Evolutionary conservation across 2,329 filamentous ascomycete species (phyloP), one percentile per base, ranked within the genome.

Genomic region (Lizonia empirigonia): DNA sequence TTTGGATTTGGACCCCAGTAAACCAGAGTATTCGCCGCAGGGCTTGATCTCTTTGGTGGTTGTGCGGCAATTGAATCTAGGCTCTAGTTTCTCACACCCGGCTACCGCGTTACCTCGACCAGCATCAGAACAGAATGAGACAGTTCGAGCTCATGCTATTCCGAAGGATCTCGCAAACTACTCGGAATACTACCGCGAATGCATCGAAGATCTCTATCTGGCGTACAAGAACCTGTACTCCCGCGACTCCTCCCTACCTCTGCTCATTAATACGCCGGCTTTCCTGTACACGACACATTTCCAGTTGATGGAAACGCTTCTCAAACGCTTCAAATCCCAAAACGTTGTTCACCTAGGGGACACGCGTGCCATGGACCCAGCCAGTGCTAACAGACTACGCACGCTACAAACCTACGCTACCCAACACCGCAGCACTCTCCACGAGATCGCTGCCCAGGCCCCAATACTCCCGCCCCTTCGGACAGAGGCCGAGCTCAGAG

Each of bases 1-100:
- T n/a, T 78, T 94, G 6, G 90, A 94, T 60, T 77, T 93, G 8
- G 89, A 94, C 65, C 87, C 88, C 1, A 87, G 86, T 0, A 89
- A 91, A 63, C 88, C 89, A 2, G 89, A 92, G 65, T 91, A 88
- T 67, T 83, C 82, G 0, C 80, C 86, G 1, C 82, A 86, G 0
- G 89, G 89, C 0, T 85, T 87, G 12, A 65, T 93, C 16, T 89
- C 88, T 1, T 81, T 93, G 4, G 76, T 86, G 12, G 78, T 82
- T 22, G 72, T 91, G 9, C 77, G 75, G 1, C 72, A 78, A 23
- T 83, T 86, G 0, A 85, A 90, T 41, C 74, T 92, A 5, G 81
- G 84, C 0, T 82, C 87, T 1, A 79, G 87, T 0, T 92, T 89
- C 63, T 84, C 84, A 7, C 87, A 89, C 58, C 80, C 79, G 2